Percentiles rank a stretch among this genome's conserved stretches.
Evolutionary conservation across 2,329 filamentous ascomycete genomes (phyloP).

Genomic region (Diaporthe capsici): DNA sequence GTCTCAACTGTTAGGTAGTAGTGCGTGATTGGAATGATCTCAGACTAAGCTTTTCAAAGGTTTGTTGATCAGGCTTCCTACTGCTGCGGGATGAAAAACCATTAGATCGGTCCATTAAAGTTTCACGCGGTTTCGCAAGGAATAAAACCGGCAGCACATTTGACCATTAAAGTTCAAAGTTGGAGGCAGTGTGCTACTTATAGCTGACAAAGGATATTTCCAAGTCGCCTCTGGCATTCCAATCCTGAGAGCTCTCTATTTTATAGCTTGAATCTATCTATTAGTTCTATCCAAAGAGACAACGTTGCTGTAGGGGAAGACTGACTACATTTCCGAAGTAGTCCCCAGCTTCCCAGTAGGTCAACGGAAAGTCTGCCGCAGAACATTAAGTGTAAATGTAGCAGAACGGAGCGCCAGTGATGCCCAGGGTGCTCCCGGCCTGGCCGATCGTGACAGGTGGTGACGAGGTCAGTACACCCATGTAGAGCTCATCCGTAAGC

Average conservation of each 20-base stretch:
- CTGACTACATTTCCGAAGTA: no score
- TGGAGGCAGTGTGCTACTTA: not conserved
- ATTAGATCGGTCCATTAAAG: no score
- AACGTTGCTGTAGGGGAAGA: no score
- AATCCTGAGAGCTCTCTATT: not conserved
- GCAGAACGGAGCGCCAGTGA: conserved; percentile 14
- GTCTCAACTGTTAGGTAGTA: no score
- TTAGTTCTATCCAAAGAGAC: not conserved
- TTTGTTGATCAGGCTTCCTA: no score
- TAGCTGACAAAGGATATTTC: not conserved
- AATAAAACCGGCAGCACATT: no score
- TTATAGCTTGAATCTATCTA: not conserved
- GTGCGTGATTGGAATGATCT: no score
- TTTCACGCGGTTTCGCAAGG: no score
- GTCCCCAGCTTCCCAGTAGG: not conserved
- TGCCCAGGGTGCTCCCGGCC: conserved; percentile 13
- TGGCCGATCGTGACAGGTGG: conserved; percentile 6
- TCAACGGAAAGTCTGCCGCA: not conserved
- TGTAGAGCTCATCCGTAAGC: conserved; percentile 12
- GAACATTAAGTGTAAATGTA: not conserved
- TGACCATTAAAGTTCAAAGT: not conserved
- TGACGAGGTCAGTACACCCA: conserved; percentile 21
- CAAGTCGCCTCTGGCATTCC: not conserved
- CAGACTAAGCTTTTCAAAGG: no score
- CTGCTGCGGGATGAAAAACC: no score